Evolutionary conservation across 148 eudicot genomes (phyloP).

Genomic region (Spergularia bocconei): DNA sequence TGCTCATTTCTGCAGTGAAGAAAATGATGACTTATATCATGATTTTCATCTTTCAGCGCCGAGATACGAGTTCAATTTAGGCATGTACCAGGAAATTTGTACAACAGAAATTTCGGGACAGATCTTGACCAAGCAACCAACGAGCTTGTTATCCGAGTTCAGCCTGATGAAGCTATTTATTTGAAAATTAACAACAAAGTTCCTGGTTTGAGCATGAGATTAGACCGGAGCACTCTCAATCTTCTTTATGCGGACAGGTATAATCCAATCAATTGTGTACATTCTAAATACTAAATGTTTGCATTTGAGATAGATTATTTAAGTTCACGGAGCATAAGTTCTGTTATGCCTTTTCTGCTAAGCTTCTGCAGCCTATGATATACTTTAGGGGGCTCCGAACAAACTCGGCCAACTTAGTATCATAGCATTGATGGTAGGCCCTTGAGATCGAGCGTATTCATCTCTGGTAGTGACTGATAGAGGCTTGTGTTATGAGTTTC

Average conservation of each 20-base stretch:
- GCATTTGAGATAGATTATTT: not conserved
- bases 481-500: too few species aligned
- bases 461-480: not conserved
- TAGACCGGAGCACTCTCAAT: slow-evolving; percentile 92
- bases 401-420: not conserved
- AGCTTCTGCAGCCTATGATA: not conserved
- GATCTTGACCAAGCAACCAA: slow-evolving; percentile 87
- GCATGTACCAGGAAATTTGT: slow-evolving; percentile 90
- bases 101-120: slow-evolving; percentile 66
- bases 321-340: not conserved
- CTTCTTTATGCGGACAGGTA: slow-evolving; percentile 95
- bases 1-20: slow-evolving; percentile 2
- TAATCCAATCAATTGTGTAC: not conserved
- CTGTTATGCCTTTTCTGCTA: not conserved
- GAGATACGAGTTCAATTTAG: slow-evolving; percentile 95
- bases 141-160: slow-evolving; percentile 94
- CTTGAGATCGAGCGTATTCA: not conserved
- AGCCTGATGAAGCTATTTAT: slow-evolving; percentile 92
- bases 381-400: not conserved
- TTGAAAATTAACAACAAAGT: slow-evolving; percentile 93
- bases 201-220: slow-evolving; percentile 89
- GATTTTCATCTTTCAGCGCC: slow-evolving; percentile 48
- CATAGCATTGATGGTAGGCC: not conserved
- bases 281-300: not conserved
- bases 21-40: not conserved